These are phyloP conservation scores for Hymenotorrendiella dingleyae DNA, from an alignment of 2,329 filamentous ascomycete species.

Conservation along the genomic window DNA sequence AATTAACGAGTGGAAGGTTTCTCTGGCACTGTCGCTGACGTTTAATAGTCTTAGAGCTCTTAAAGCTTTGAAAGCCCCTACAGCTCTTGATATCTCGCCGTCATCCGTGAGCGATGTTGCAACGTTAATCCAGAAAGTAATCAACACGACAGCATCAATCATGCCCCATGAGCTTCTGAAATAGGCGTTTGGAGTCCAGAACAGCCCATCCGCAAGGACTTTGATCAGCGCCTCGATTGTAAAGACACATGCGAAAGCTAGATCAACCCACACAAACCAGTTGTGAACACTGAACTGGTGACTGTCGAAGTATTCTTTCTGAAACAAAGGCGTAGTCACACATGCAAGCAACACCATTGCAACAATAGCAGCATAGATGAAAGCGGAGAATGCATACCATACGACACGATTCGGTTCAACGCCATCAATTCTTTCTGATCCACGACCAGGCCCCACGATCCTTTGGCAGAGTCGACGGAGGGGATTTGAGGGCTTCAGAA, in stretches of 20 bases:
- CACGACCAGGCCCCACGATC: slow-evolving; percentile 86
- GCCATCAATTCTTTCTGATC: slow-evolving; percentile 80
- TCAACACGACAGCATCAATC: slow-evolving; percentile 84
- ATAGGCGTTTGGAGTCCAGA: slow-evolving; percentile 96
- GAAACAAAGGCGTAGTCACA: slow-evolving; percentile 88
- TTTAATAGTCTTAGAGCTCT: slow-evolving; percentile 88
- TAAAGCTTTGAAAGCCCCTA: slow-evolving; percentile 95
- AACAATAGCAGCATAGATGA: slow-evolving; percentile 90
- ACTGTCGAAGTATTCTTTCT: slow-evolving; percentile 74
- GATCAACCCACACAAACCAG: slow-evolving; percentile 94
- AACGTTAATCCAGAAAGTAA: slow-evolving; percentile 95
- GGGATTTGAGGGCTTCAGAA: slow-evolving; percentile 74
- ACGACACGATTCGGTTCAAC: slow-evolving; percentile 81
- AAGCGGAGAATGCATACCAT: slow-evolving; percentile 90
- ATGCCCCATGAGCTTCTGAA: slow-evolving; percentile 95
- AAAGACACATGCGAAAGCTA: slow-evolving; percentile 84
- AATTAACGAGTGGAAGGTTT: slow-evolving; percentile 96
- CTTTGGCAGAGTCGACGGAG: slow-evolving; percentile 79
- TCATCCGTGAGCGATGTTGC: slow-evolving; percentile 75
- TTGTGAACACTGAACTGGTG: slow-evolving; percentile 57
- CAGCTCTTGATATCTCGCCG: slow-evolving; percentile 78
- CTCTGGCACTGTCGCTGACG: slow-evolving; percentile 88
- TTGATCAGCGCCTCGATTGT: slow-evolving; percentile 84
- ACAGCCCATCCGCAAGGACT: slow-evolving; percentile 87
- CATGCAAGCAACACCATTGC: slow-evolving; percentile 97